Percentiles rank a stretch among this genome's conserved stretches.
Conservation (phyloP, 805 yeast genomes). For the Starmerella apis region DNA sequence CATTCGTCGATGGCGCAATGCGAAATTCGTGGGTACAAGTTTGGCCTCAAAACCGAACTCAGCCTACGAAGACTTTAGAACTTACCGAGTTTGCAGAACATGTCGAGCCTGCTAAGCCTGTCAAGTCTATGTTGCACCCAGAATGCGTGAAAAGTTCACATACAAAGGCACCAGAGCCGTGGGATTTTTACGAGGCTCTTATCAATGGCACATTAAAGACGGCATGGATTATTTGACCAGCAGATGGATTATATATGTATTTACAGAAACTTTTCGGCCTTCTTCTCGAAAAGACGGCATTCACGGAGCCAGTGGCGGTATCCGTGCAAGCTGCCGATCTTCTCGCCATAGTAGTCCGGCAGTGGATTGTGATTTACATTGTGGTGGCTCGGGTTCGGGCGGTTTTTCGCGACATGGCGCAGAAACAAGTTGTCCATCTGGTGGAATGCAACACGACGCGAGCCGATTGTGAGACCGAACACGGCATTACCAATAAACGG, state of each 20-base stretch:
- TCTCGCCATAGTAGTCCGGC: conserved; percentile 98
- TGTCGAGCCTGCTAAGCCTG: background rate
- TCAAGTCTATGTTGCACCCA: background rate
- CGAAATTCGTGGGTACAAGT: background rate
- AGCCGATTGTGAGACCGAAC: conserved; percentile 38
- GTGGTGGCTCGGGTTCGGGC: conserved; percentile 89
- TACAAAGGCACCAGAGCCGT: background rate
- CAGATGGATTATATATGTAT: background rate
- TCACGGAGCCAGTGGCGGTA: conserved; percentile 96
- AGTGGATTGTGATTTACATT: conserved; percentile 73
- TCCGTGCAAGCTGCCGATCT: conserved; percentile 71
- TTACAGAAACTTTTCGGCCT: conserved; percentile 29
- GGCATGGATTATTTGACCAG: background rate
- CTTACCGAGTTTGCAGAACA: background rate
- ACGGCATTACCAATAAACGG: conserved; percentile 67
- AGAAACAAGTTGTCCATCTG: conserved; percentile 64
- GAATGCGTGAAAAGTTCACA: background rate
- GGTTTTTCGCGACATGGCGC: conserved; percentile 57
- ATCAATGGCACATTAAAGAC: background rate
- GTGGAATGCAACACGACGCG: conserved; percentile 26
- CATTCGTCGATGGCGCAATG: background rate
- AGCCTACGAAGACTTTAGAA: background rate
- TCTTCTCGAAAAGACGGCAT: conserved; percentile 62
- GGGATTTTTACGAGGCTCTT: conserved; percentile 3
- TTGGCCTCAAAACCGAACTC: background rate